phyloP scores from a whole-genome alignment of 2,329 filamentous ascomycete genomes.

The Waltergamsia citrina region DNA sequence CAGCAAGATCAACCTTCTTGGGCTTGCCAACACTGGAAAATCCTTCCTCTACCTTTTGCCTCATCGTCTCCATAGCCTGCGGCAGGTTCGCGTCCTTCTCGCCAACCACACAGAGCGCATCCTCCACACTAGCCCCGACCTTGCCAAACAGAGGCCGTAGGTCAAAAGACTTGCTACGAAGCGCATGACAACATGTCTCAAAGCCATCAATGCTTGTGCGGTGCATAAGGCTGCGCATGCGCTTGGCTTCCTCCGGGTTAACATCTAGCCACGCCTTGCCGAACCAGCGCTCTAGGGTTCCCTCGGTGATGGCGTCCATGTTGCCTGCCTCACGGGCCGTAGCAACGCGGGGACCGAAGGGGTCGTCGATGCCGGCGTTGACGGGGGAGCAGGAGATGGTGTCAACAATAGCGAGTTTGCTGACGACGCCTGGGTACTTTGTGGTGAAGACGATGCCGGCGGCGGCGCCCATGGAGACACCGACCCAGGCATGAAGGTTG shows the following conservation, averaged over 20 bases:
- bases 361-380: conserved; percentile 22
- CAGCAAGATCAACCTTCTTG: conserved; percentile 17
- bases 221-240: conserved; percentile 24
- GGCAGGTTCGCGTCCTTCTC: conserved; percentile 31
- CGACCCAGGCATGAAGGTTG: conserved; percentile 28
- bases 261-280: conserved; percentile 22
- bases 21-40: conserved; percentile 15
- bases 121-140: conserved; percentile 21
- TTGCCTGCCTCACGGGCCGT: conserved; percentile 20
- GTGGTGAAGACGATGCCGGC: conserved; percentile 27
- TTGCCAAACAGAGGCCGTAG: conserved; percentile 21
- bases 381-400: conserved; percentile 27
- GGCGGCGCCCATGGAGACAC: conserved; percentile 34
- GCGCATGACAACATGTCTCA: conserved; percentile 28
- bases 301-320: conserved; percentile 18
- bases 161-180: conserved; percentile 26
- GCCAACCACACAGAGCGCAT: conserved; percentile 26
- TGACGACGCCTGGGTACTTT: conserved; percentile 24
- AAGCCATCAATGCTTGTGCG: conserved; percentile 28
- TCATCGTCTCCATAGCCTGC: conserved; percentile 25
- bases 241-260: conserved; percentile 22
- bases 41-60: conserved; percentile 21
- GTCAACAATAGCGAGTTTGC: conserved; percentile 27
- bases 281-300: conserved; percentile 31
- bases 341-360: conserved; percentile 23